Evolutionary conservation across 192 early-diverging fungal genomes (phyloP).

Genomic region (Backusella morwellensis): DNA sequence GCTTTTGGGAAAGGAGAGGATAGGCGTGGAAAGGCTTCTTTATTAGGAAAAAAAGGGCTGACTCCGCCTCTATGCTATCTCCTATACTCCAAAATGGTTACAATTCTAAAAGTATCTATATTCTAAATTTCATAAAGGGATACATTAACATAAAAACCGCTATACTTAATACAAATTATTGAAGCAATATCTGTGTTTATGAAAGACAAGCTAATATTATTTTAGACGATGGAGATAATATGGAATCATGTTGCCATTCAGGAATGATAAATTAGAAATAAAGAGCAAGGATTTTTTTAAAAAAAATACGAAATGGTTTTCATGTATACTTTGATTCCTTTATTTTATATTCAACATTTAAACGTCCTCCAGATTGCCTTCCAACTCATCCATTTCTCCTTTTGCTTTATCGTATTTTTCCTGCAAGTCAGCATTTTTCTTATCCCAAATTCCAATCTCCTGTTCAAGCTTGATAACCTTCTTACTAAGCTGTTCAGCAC

Average conservation of each 20-base stretch:
- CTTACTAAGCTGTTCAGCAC: conserved; percentile 82
- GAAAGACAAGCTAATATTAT: background rate
- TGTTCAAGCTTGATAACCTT: conserved; percentile 76
- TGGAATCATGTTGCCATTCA: background rate
- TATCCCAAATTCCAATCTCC: conserved; percentile 70
- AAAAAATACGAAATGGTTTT: background rate
- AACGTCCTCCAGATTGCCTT: conserved; percentile 75
- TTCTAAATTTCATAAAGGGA: too few relatives aligned
- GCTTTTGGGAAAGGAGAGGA: too few relatives aligned
- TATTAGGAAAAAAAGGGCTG: too few relatives aligned
- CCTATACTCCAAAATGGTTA: too few relatives aligned
- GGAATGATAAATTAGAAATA: background rate
- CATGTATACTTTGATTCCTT: background rate
- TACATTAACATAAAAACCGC: too few relatives aligned
- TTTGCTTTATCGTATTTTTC: conserved; percentile 70
- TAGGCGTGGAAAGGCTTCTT: too few relatives aligned
- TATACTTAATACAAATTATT: too few relatives aligned
- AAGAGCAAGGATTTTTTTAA: background rate
- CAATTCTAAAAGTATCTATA: too few relatives aligned
- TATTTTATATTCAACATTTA: conserved; percentile 39
- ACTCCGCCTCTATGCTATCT: too few relatives aligned
- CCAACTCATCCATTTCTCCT: conserved; percentile 74
- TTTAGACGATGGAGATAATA: background rate
- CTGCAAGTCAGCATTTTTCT: conserved; percentile 70
- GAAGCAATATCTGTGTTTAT: background rate